These are phyloP conservation scores for Pleoardoris graminearum DNA, from an alignment of 2,329 filamentous ascomycete genomes.

Conservation along the genomic window DNA sequence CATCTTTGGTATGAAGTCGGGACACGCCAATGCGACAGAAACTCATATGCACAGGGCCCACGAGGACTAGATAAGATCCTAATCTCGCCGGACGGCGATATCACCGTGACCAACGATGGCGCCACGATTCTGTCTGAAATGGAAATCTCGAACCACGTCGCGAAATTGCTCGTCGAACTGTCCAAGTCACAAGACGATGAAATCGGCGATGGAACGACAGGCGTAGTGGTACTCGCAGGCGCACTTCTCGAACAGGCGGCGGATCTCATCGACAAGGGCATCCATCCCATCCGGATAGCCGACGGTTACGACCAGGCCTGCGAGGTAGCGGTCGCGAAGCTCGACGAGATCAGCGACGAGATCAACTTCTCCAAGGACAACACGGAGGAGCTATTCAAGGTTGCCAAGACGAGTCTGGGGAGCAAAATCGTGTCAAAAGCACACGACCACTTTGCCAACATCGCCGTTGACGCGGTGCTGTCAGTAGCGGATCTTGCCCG, in stretches of 20 bases:
- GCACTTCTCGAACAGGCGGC: conserved; percentile 95
- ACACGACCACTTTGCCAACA: conserved; percentile 96
- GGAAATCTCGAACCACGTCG: conserved; percentile 98
- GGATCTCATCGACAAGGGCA: conserved; percentile 98
- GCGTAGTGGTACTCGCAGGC: conserved; percentile 93
- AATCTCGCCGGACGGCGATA: conserved; percentile 97
- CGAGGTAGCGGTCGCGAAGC: conserved; percentile 89
- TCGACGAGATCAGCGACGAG: conserved; percentile 90
- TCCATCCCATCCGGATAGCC: conserved; percentile 97
- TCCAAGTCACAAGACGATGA: conserved; percentile 99
- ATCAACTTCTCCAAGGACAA: conserved; percentile 82
- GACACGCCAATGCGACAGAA: conserved; percentile 1
- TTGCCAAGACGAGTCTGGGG: conserved; percentile 91
- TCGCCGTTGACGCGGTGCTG: conserved; percentile 94
- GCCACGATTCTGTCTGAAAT: conserved; percentile 96
- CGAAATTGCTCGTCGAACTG: conserved; percentile 93
- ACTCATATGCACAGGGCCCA: conserved; percentile 62
- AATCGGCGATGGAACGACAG: conserved; percentile 97
- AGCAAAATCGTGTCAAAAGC: conserved; percentile 99
- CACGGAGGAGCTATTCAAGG: conserved; percentile 86
- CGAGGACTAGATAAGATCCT: conserved; percentile 98
- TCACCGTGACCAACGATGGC: conserved; percentile 98
- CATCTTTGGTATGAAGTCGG: conserved; percentile 67
- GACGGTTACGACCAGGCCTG: conserved; percentile 98
- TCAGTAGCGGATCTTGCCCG: conserved; percentile 95